Base-by-base conservation (phyloP, 2,329 filamentous ascomycete species). In the Catunica adiposa region DNA sequence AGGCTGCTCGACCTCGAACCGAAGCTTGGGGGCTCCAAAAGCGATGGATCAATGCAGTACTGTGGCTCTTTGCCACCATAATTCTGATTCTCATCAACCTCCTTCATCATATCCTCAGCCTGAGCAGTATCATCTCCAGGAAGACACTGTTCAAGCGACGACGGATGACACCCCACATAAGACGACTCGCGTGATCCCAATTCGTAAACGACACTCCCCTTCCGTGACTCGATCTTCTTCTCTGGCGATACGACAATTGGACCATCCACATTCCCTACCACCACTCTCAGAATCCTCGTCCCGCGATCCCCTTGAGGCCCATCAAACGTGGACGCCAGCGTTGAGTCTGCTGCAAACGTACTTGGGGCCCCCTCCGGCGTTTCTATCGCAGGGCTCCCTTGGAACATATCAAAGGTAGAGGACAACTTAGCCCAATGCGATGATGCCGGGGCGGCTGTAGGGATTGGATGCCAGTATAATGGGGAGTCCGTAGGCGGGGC, bases 321-420 rank as follows among this genome's bases (percentile, higher is more conserved):
- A 38, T 55, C 53, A 48, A 55, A 38, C 5, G 53, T 47, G 4
- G 53, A 55, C 8, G 44, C 53, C 11, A 55, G 22, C 14, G 50
- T 15, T 4, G 42, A 29, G 20, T 55, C 34, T 15, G 46, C 42
- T 8, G 53, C 17, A 17, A 55, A 55, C 20, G 5, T 15, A 15
- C 40, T n/a, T 8, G 23, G 3, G 20, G 44, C 25, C 1, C 23
- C 42, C n/a, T 22, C n/a, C 7, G 53, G 53, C 7, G 53, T 50
- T 42, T 53, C 38, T 1, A 31, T 5, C 14, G 42, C 25, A 17
- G 44, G 8, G 3, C 42, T 34, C n/a, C n/a, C n/a, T 20, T 48
- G 38, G 11, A 34, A 47, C 6, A 53, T 23, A 9, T 56, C 31
- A 34, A 56, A 56, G 3, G 51, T 29, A 8, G 42, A 40, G 29